Evolutionary conservation across 768 basidiomycete genomes (phyloP), one percentile per base, ranked within the genome.

Genomic region (Pleurotus cornucopiae): DNA sequence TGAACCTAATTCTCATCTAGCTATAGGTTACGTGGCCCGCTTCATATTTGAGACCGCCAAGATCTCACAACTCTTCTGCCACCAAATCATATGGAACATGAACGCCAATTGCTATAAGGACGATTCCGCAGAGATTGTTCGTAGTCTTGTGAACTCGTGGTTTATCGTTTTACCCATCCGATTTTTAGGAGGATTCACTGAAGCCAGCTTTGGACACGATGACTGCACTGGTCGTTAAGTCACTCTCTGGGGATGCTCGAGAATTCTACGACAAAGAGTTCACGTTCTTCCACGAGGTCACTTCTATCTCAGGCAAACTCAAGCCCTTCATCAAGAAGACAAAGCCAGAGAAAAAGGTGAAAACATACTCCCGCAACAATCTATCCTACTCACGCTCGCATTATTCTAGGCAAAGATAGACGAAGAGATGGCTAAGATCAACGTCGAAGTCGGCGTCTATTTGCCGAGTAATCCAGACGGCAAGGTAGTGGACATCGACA

Each of bases 11-110:
- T 16, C 4, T 54, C 11, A 23, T 12, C 9, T 49, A 43, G 47
- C 13, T 26, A 2, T 60, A 95, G 96, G 92, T 14, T 98, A 98
- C 71, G 93, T 98, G 25, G 83, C 89, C 57, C 85, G 86, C 18
- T 99, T 98, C 78, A 92, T 98, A 62, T 94, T 94, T 61, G 95
- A 98, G 73, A 97, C 95, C 0, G 89, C 96, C 5, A 96, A 92
- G 72, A 93, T 98, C 52, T 98, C 96, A 1, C 95, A 96, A 67
- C 71, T 94, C 20, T 99, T 99, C 75, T 99, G 97, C 66, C 97
- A 99, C 67, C 97, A 99, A 73, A 98, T 98, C 60, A 92, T 99
- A 59, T 99, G 97, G 97, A 99, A 98, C 69, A 98, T 98, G 97
- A 96, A 96, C 65, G 97, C 97, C 4, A 99, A 99, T 65, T 94